phyloP scores from a whole-genome alignment of 768 basidiomycete species.

The Pleurotus pulmonarius region DNA sequence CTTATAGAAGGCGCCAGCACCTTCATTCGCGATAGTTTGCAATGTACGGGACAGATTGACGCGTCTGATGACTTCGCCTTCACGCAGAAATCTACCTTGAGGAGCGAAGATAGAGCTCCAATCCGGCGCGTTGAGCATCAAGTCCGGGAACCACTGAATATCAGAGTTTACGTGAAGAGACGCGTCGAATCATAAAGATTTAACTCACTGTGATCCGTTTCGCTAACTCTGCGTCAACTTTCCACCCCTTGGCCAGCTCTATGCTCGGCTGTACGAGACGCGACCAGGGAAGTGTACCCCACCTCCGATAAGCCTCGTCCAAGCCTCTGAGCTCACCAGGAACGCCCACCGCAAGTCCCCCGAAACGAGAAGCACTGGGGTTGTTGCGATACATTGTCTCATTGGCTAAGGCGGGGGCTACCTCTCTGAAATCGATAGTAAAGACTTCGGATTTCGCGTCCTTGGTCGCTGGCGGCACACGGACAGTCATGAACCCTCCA shows the following conservation, averaged over 20 bases:
- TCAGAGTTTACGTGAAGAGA: background rate
- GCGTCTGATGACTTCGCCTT: conserved; percentile 73
- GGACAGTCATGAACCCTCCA: conserved; percentile 83
- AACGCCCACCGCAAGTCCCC: conserved; percentile 85
- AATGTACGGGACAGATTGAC: conserved; percentile 79
- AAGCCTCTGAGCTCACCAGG: conserved; percentile 91
- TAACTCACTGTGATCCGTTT: conserved; percentile 61
- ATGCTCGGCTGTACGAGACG: conserved; percentile 73
- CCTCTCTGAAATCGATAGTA: conserved; percentile 87
- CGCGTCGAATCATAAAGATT: background rate
- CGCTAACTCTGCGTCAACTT: conserved; percentile 73
- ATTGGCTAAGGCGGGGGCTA: conserved; percentile 70
- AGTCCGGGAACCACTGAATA: conserved; percentile 36
- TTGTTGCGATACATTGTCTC: conserved; percentile 70
- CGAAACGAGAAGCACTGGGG: conserved; percentile 52
- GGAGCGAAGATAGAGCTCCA: conserved; percentile 87
- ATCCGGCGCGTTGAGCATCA: conserved; percentile 66
- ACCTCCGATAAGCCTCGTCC: conserved; percentile 75
- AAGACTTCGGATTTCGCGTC: conserved; percentile 54
- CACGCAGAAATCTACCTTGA: conserved; percentile 59
- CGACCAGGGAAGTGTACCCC: conserved; percentile 81
- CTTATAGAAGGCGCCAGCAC: conserved; percentile 80
- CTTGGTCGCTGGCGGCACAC: conserved; percentile 53
- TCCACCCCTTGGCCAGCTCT: conserved; percentile 75
- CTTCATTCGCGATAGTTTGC: conserved; percentile 65